Conservation (phyloP, 148 eudicot genomes). For the Silene uniflora region DNA sequence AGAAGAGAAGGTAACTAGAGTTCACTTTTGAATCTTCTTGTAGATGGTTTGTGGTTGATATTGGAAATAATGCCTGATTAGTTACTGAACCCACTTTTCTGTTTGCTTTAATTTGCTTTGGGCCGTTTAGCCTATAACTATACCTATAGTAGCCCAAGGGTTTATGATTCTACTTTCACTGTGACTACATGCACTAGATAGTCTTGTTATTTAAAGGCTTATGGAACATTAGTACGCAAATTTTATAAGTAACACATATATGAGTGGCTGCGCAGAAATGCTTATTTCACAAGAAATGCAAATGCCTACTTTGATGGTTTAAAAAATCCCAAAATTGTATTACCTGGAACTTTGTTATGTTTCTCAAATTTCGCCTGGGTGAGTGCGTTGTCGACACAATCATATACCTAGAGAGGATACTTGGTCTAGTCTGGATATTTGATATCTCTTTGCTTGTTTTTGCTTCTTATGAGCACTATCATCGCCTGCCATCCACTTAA, state of each 20-base stretch:
- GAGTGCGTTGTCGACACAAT: too few species aligned
- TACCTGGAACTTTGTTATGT: background rate
- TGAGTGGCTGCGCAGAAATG: background rate
- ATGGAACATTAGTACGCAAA: background rate
- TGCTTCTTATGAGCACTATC: background rate
- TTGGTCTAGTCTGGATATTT: too few species aligned
- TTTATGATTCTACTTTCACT: too few species aligned
- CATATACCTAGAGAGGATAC: too few species aligned
- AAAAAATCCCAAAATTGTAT: background rate
- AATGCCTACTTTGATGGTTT: background rate
- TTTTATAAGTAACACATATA: too few species aligned
- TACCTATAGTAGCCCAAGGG: too few species aligned
- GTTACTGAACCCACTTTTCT: too few species aligned
- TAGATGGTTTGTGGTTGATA: background rate
- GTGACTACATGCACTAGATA: background rate
- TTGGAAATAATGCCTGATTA: background rate
- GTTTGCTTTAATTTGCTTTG: too few species aligned
- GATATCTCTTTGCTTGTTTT: background rate
- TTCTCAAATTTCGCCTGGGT: too few species aligned
- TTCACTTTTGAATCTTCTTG: slow-evolving; percentile 1
- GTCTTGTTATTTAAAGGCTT: background rate
- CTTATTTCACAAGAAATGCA: background rate
- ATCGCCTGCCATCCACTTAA: background rate
- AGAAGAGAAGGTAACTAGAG: slow-evolving; percentile 61
- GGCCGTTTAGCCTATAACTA: too few species aligned